Percentiles rank a stretch among this genome's conserved stretches.
Conservation (phyloP, 306 rosid genomes). For the Vigna reflexopilosa region DNA sequence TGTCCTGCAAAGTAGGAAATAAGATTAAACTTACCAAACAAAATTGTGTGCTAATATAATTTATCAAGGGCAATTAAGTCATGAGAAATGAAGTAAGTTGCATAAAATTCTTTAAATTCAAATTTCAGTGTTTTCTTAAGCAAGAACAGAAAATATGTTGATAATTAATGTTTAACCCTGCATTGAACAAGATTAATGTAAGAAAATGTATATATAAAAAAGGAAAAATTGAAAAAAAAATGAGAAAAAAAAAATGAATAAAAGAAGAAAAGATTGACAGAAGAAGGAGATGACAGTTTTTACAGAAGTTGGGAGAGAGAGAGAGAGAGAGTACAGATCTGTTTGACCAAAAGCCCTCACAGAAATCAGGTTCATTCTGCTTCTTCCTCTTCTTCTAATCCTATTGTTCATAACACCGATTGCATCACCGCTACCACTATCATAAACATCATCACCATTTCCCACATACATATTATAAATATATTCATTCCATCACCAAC, state of each 20-base stretch:
- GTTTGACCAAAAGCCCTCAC: conserved; percentile 47
- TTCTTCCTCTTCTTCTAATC: conserved; percentile 23
- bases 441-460: neutral
- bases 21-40: neutral
- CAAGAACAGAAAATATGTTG: no score
- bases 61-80: no score
- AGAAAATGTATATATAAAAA: neutral
- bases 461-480: neutral
- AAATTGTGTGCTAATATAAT: neutral
- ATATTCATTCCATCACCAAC: neutral
- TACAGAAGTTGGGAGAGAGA: conserved; percentile 32
- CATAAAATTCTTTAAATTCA: neutral
- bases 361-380: conserved; percentile 48
- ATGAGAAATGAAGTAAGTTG: no score
- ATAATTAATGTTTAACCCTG: neutral
- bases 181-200: neutral
- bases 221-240: neutral
- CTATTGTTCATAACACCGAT: neutral
- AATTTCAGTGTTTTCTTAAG: neutral
- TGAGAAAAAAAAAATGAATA: neutral
- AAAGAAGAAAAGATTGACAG: conserved; percentile 8
- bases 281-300: conserved; percentile 35
- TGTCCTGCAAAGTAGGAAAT: no score
- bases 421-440: neutral
- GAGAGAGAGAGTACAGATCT: conserved; percentile 46